Base-by-base conservation (phyloP, 139 green algal genomes). In the Tetratostichococcus sp. region DNA sequence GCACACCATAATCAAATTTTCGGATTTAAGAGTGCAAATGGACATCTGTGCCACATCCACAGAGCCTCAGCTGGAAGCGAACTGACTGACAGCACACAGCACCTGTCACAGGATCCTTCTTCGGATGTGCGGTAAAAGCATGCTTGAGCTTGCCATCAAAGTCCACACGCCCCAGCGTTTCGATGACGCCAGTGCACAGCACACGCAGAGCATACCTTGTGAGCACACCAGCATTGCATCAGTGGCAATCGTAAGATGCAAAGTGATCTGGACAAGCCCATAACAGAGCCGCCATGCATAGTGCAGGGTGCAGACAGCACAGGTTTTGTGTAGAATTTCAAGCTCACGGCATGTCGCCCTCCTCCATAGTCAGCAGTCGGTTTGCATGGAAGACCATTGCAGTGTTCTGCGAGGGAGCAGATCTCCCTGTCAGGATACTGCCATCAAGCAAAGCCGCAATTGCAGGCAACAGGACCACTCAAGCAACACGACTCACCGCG, bases 71-170 rank as follows among this genome's bases (percentile, higher is more conserved):
- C n/a, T 50, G 39, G 8, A 50, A 14, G 39, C 39, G 39, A 50
- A 50, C 39, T 14, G 39, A 8, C 8, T 50, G 8, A 8, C 8
- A 14, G 8, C 39, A 14, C 8, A 8, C 39, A 50, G 71, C 67
- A 83, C 86, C 85, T 35, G 81, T 91, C 0, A 69, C 66, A 1
- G 86, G 76, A 75, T 93, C 88, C 23, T 89, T 33, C 82, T 97
- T 97, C 66, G 92, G 91, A 73, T 97, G 92, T 0, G 92, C 92
- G 0, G 92, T 97, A 83, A 94, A 94, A 28, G 78, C 26, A 33
- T 83, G 80, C 31, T 78, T 67, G n/a, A 66, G 17, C 30, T 73
- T 70, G 35, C 69, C 70, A 32, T 32, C 57, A 69, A 82, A 72
- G n/a, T 16, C 71, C 19, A 87, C 35, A 19, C 83, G 83, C 1